Conservation (phyloP, 352 stramenopile genomes). For the Phytophthora chlamydospora region DNA sequence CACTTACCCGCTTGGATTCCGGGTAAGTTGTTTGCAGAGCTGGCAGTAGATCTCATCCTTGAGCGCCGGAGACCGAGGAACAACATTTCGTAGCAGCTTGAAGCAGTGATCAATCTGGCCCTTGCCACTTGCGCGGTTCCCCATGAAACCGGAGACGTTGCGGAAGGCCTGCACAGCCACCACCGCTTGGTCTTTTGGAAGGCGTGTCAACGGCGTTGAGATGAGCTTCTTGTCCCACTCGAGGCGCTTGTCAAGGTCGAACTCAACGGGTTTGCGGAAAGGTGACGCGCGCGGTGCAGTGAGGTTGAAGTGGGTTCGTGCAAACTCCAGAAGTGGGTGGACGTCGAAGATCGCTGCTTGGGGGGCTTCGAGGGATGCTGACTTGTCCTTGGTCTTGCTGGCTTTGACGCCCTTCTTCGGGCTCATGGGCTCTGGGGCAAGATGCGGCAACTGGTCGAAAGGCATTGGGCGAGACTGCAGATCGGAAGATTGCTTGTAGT, state of each 20-base stretch:
- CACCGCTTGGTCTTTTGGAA: slow-evolving; percentile 48
- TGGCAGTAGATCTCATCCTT: slow-evolving; percentile 87
- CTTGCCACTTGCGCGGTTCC: slow-evolving; percentile 67
- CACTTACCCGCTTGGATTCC: slow-evolving; percentile 56
- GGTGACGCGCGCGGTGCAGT: slow-evolving; percentile 18
- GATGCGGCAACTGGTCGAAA: slow-evolving; percentile 21
- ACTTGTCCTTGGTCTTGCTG: slow-evolving; percentile 19
- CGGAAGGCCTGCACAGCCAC: slow-evolving; percentile 71
- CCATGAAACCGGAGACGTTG: slow-evolving; percentile 85
- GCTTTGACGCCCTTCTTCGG: slow-evolving; percentile 23
- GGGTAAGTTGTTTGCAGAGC: slow-evolving; percentile 78
- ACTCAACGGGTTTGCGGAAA: slow-evolving; percentile 34
- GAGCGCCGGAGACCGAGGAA: slow-evolving; percentile 54
- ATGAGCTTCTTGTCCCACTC: slow-evolving; percentile 70
- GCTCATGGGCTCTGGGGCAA: slow-evolving; percentile 16
- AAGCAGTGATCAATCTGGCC: slow-evolving; percentile 68
- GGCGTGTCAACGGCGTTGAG: slow-evolving; percentile 50
- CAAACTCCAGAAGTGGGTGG: slow-evolving; percentile 52
- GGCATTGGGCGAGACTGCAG: slow-evolving; percentile 6
- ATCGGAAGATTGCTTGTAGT: slow-evolving; percentile 2
- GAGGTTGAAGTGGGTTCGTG: slow-evolving; percentile 45
- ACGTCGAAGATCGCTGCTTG: slow-evolving; percentile 22
- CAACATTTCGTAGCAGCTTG: slow-evolving; percentile 76
- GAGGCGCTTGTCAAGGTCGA: slow-evolving; percentile 59
- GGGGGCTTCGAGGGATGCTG: slow-evolving; percentile 6